A percentile compares a stretch with the other conserved stretches of the same genome.
These are phyloP conservation scores for Olyra latifolia DNA, from an alignment of 176 grass and related monocot species.

Conservation along the genomic window DNA sequence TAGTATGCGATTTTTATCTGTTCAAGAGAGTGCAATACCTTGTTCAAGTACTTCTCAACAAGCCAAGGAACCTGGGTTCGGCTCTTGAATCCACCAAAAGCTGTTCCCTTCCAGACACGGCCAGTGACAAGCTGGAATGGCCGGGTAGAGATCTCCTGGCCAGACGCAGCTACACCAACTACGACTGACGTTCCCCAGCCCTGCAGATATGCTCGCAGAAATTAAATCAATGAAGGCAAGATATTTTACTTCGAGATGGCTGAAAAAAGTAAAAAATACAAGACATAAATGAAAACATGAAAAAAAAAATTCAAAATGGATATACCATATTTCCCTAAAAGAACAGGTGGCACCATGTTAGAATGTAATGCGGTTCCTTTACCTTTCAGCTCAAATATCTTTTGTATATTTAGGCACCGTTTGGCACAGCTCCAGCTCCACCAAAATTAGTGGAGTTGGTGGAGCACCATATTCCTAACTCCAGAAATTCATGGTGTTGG, in stretches of 20 bases:
- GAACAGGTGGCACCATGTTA: not conserved
- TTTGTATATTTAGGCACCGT: not conserved
- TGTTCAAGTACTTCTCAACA: slow-evolving; percentile 96
- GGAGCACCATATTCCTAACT: too few species aligned
- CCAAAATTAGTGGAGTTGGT: too few species aligned
- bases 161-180: slow-evolving; percentile 91
- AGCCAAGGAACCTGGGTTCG: slow-evolving; percentile 94
- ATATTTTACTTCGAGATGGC: not conserved
- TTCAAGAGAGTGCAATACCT: slow-evolving; percentile 49
- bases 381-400: not conserved
- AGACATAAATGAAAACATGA: not conserved
- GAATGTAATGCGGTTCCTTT: not conserved
- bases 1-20: not conserved
- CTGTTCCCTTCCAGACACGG: slow-evolving; percentile 97
- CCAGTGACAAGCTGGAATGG: slow-evolving; percentile 96
- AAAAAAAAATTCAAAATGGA: not conserved
- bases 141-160: slow-evolving; percentile 84
- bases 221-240: not conserved
- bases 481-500: too few species aligned
- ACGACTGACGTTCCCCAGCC: slow-evolving; percentile 95
- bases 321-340: not conserved
- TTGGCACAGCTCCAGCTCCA: too few species aligned
- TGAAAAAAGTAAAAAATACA: not conserved
- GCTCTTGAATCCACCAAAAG: slow-evolving; percentile 96
- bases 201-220: slow-evolving; percentile 38